These are phyloP conservation scores for Hyaloscypha bicolor DNA, from an alignment of 495 filamentous ascomycete genomes.

Conservation along the genomic window DNA sequence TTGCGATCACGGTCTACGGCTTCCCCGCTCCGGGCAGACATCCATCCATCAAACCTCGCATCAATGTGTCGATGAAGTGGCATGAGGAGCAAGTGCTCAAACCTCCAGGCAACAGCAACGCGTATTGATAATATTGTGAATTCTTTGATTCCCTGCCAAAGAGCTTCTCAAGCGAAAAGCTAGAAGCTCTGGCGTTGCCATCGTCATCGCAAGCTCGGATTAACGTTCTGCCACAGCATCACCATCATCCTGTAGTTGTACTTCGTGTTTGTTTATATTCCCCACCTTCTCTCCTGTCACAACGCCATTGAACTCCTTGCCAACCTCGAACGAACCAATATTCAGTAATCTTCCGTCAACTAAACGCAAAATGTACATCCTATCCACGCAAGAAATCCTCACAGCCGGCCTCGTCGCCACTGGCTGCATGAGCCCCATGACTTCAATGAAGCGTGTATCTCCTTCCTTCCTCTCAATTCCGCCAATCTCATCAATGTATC, in stretches of 20 bases:
- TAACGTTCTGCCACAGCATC: neutral
- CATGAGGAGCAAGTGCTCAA: neutral
- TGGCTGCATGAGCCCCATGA: neutral
- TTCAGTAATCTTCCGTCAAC: neutral
- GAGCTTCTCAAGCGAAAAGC: neutral
- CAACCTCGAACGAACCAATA: neutral
- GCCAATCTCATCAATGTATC: too few species aligned
- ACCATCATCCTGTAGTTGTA: neutral
- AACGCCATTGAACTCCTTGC: too few species aligned
- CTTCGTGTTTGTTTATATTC: neutral
- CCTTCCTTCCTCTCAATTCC: neutral
- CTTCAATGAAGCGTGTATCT: neutral
- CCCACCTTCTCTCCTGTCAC: neutral
- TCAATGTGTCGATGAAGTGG: too few species aligned
- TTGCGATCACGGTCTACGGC: too few species aligned
- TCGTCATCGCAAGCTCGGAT: neutral
- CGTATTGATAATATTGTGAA: neutral
- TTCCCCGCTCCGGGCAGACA: too few species aligned
- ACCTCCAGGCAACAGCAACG: neutral
- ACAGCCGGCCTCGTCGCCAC: slow-evolving; percentile 3
- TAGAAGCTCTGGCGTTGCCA: neutral
- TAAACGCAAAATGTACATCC: slow-evolving; percentile 18
- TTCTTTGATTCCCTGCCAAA: neutral
- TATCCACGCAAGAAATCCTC: slow-evolving; percentile 2
- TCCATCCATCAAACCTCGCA: too few species aligned